Percentiles rank a stretch among this genome's conserved stretches.
phyloP scores from a whole-genome alignment of 345 rosid genomes.

The Mallotus nudiflorus region DNA sequence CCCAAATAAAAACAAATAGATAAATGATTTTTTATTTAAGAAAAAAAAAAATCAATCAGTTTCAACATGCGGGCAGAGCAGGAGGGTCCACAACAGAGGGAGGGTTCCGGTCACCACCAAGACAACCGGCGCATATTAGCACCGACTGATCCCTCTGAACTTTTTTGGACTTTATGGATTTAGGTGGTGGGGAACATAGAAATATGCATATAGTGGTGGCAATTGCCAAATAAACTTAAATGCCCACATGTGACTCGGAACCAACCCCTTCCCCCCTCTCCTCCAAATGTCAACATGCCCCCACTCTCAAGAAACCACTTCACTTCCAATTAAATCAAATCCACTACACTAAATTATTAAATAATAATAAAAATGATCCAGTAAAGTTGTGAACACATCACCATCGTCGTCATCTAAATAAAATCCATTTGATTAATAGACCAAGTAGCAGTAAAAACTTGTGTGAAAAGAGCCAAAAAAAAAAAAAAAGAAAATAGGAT shows the following conservation, averaged over 20 bases:
- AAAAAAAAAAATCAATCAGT: not conserved
- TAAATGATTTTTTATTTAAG: too few relatives aligned
- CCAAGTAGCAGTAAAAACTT: too few relatives aligned
- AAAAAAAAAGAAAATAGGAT: not conserved
- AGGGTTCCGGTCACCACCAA: conserved; percentile 4
- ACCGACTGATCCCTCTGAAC: conserved; percentile 11
- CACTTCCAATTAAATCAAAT: conserved; percentile 5
- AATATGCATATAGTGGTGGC: not conserved
- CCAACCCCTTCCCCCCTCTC: not conserved
- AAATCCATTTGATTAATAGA: too few relatives aligned
- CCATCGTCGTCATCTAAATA: too few relatives aligned
- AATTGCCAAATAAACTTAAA: conserved; percentile 15
- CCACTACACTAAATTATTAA: not conserved
- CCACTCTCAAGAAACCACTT: not conserved
- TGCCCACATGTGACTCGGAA: conserved; percentile 35
- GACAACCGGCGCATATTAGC: not conserved
- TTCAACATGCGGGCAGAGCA: not conserved
- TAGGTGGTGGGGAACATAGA: not conserved
- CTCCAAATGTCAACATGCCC: conserved; percentile 3
- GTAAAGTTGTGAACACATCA: too few relatives aligned
- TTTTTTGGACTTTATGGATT: not conserved
- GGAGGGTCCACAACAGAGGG: not conserved
- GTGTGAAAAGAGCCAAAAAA: too few relatives aligned
- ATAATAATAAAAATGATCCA: not conserved
- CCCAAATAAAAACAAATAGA: too few relatives aligned